Evolutionary conservation across 1,139 yeast genomes (phyloP).

Genomic region (Pneumocystis sp.): DNA sequence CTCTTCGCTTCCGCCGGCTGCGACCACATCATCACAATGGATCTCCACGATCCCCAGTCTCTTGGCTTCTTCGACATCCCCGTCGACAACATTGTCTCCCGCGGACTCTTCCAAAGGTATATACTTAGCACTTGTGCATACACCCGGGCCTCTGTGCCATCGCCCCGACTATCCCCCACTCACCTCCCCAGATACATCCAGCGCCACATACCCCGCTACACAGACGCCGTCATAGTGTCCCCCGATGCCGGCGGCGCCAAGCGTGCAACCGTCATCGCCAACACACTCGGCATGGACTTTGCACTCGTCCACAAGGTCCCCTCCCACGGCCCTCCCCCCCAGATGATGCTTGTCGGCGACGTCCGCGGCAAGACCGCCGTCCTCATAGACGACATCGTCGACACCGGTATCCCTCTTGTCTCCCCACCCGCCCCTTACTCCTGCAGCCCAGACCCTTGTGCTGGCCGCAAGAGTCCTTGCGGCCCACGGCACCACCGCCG

Average conservation of each 20-base stretch:
- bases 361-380: constrained; percentile 76
- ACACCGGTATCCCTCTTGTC: constrained; percentile 71
- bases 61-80: constrained; percentile 96
- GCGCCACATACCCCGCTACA: constrained; percentile 33
- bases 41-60: constrained; percentile 93
- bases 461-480: constrained; percentile 87
- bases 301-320: constrained; percentile 89
- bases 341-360: constrained; percentile 95
- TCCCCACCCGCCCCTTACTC: too few species aligned
- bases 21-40: constrained; percentile 94
- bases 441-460: constrained; percentile 58
- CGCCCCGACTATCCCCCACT: too few species aligned
- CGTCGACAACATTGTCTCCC: constrained; percentile 51
- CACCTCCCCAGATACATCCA: too few species aligned
- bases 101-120: not conserved
- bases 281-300: constrained; percentile 66
- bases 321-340: constrained; percentile 61
- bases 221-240: constrained; percentile 71
- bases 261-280: constrained; percentile 92
- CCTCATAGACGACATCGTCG: constrained; percentile 97
- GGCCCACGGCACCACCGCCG: constrained; percentile 66
- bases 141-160: too few species aligned
- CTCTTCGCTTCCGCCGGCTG: constrained; percentile 93
- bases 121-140: constrained; percentile 19
- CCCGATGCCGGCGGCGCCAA: constrained; percentile 99